Evolutionary conservation across 345 rosid species (phyloP), one percentile per base, ranked within the genome.

Genomic region (Aquilaria sinensis): DNA sequence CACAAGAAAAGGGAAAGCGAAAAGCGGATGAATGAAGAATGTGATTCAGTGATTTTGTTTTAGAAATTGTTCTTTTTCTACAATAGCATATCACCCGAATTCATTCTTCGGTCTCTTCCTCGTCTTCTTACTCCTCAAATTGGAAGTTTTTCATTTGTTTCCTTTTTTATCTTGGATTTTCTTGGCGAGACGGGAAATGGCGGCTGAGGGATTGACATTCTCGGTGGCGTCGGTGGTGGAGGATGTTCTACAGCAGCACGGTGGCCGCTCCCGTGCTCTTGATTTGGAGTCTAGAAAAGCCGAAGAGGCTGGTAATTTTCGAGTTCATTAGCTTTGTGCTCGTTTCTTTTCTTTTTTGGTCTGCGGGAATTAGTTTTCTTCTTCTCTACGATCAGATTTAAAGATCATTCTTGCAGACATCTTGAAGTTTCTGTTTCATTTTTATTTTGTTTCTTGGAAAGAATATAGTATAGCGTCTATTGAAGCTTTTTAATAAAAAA

Each of bases 241-340:
- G 68, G 82, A 87, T 67, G 88, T 84, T 15, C 74, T 87, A 65
- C 87, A 87, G 67, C 90, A 84, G 62, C 90, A 84, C 56, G 94
- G 88, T 2, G 70, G 61, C 52, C 82, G 80, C 12, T 52, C 60
- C 15, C 53, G 77, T 68, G 85, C 74, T 72, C 68, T 82, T 61
- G 94, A 84, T 79, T 74, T 87, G 60, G 82, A 74, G 67, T 84
- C 79, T 58, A 79, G 94, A 58, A 77, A 75, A 75, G 86, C 88
- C 66, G 90, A 80, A 66, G 88, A 87, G 79, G 85, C 90, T 67
- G 94, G 94, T 86, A 74, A 4, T 4, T 2, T 58, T 3, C 4
- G 23, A 1, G 33, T 49, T 56, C 16, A 34, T 55, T 10, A 12
- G 16, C 31, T 15, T 29, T 13, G 1, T 12, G 16, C 15, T n/a